phyloP scores from a whole-genome alignment of 163 green algal genomes.

The Scenedesmus sp. region DNA sequence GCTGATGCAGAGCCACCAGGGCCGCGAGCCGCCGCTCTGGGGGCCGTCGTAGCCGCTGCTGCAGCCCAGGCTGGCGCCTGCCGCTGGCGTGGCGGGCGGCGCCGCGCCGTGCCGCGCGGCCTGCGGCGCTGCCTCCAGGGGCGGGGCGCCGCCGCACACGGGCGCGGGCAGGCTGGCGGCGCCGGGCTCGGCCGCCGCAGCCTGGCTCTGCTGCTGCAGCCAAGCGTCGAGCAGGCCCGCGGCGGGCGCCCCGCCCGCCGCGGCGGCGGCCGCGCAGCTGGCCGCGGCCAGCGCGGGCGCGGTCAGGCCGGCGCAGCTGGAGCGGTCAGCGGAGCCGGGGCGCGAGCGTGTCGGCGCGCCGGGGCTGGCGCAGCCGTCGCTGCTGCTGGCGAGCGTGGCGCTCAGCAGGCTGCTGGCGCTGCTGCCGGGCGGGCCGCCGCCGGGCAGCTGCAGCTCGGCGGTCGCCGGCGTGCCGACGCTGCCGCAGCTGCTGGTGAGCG shows the following conservation, averaged over 20 bases:
- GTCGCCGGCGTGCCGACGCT: too few species aligned
- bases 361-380: not conserved
- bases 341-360: too few species aligned
- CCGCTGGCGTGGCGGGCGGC: not conserved
- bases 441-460: too few species aligned
- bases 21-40: not conserved
- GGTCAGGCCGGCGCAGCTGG: too few species aligned
- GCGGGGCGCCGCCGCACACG: too few species aligned
- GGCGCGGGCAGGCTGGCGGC: too few species aligned
- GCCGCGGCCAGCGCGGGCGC: slow-evolving; percentile 29
- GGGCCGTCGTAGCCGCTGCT: not conserved
- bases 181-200: too few species aligned
- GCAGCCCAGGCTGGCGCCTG: not conserved
- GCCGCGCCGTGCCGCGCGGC: not conserved
- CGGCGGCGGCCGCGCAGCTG: not conserved
- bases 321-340: not conserved
- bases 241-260: not conserved
- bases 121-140: not conserved
- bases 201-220: slow-evolving; percentile 37
- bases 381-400: not conserved
- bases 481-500: too few species aligned
- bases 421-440: not conserved
- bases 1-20: slow-evolving; percentile 73
- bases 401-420: not conserved
- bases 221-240: slow-evolving; percentile 16